Percentiles rank a stretch among this genome's conserved stretches.
Evolutionary conservation across 2,329 filamentous ascomycete genomes (phyloP).

Genomic region (Paraphoma chrysanthemicola): DNA sequence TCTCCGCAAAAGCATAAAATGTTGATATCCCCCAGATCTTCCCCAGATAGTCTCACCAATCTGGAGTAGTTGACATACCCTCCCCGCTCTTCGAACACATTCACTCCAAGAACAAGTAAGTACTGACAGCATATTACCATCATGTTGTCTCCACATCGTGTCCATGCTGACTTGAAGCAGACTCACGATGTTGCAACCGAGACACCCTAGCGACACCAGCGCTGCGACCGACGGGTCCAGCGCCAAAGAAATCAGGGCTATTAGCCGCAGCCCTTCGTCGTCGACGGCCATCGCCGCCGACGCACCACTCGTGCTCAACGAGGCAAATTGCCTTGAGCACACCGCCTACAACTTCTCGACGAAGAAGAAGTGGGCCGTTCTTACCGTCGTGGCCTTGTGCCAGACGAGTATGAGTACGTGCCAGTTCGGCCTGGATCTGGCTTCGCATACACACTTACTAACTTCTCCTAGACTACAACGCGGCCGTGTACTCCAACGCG

Average conservation of each 20-base stretch:
- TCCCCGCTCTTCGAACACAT: background rate
- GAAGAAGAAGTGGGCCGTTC: constrained; percentile 61
- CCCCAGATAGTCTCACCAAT: no score
- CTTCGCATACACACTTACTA: constrained; percentile 46
- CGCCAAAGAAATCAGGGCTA: background rate
- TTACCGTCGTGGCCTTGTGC: constrained; percentile 60
- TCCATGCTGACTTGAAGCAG: constrained; percentile 1
- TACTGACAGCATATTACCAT: background rate
- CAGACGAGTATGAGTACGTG: constrained; percentile 58
- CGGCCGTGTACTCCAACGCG: constrained; percentile 62
- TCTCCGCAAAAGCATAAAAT: no score
- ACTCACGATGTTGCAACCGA: constrained; percentile 8
- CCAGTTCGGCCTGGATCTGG: constrained; percentile 36
- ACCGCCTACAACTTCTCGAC: constrained; percentile 55
- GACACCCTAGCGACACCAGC: constrained; percentile 10
- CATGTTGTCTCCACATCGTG: background rate
- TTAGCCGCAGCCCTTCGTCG: background rate
- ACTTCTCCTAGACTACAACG: constrained; percentile 57
- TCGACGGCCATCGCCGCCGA: background rate
- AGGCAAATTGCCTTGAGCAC: constrained; percentile 25
- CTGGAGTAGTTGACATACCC: no score
- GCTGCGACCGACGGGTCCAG: background rate
- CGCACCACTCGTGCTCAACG: constrained; percentile 17
- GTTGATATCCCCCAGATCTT: no score
- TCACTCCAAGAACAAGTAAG: background rate